Evolutionary conservation across 1,284 basidiomycete species (phyloP).

Genomic region (Clitocybe nebularis): DNA sequence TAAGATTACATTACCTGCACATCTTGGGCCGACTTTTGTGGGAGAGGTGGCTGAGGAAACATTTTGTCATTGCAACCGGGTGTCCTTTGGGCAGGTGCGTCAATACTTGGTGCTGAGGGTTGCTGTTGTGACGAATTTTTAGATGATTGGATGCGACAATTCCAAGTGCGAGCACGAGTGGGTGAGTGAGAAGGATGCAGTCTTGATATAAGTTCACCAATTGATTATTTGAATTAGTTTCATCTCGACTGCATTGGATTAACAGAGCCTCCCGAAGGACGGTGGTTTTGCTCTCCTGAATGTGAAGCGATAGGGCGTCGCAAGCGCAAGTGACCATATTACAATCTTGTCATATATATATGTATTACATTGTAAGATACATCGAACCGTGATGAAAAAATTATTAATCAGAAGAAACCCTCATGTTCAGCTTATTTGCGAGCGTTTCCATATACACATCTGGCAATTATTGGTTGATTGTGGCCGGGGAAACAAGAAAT

Average conservation of each 20-base stretch:
- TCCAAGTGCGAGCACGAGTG: conserved; percentile 69
- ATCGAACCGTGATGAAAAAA: neutral
- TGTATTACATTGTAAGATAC: neutral
- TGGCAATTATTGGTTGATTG: conserved; percentile 23
- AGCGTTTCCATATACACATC: conserved; percentile 81
- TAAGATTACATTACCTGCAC: conserved; percentile 42
- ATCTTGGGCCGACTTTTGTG: conserved; percentile 18
- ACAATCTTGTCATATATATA: neutral
- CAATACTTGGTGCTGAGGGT: conserved; percentile 3
- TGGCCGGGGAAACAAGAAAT: conserved; percentile 2
- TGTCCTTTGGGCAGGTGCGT: conserved; percentile 72
- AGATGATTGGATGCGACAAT: conserved; percentile 87
- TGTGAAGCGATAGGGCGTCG: conserved; percentile 35
- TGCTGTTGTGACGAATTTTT: conserved; percentile 9
- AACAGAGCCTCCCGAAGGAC: conserved; percentile 54
- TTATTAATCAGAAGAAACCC: conserved; percentile 30
- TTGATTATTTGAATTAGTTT: conserved; percentile 51
- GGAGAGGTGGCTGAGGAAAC: conserved; percentile 38
- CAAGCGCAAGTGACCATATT: conserved; percentile 13
- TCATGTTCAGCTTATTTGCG: conserved; percentile 63
- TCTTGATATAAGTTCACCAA: no score
- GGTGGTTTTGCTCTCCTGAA: conserved; percentile 68
- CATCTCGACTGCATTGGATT: conserved; percentile 71
- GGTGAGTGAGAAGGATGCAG: no score
- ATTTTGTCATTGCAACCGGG: conserved; percentile 76